Conservation (phyloP, 257 asterid species). For the Paulownia fortunei region DNA sequence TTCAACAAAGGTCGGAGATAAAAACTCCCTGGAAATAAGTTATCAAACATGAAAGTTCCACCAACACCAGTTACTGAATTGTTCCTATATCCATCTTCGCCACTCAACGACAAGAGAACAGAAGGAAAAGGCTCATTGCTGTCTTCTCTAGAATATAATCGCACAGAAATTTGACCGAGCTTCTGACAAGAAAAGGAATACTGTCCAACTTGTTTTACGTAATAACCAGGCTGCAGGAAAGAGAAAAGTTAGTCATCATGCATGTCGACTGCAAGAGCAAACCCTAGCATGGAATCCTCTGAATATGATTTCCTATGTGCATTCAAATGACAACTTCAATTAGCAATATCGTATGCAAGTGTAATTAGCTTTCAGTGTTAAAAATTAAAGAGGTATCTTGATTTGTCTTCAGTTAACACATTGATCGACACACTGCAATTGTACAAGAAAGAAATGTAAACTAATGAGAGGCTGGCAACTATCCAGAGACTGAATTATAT, state of each 20-base stretch:
- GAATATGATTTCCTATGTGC: background rate
- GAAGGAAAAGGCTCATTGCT: conserved; percentile 80
- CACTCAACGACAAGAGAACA: conserved; percentile 89
- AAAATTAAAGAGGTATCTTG: background rate
- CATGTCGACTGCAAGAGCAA: conserved; percentile 16
- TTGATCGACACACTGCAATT: conserved; percentile 1
- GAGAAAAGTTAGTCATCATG: conserved; percentile 32
- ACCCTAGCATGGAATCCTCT: background rate
- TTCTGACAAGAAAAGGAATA: conserved; percentile 89
- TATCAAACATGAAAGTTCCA: conserved; percentile 71
- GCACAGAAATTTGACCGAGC: conserved; percentile 82
- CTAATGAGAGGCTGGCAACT: conserved; percentile 1
- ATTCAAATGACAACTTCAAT: conserved; percentile 7
- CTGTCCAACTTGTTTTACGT: conserved; percentile 72
- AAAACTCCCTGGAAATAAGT: conserved; percentile 94
- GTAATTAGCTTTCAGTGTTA: background rate
- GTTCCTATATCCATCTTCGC: conserved; percentile 98
- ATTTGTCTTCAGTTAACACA: conserved; percentile 6
- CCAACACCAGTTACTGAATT: conserved; percentile 88
- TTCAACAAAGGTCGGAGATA: conserved; percentile 94
- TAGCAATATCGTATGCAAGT: background rate
- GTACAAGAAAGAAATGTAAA: conserved; percentile 19
- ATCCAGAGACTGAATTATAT: background rate
- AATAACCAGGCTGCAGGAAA: conserved; percentile 85
- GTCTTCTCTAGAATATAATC: conserved; percentile 67